These are phyloP conservation scores for Cercospora canescens DNA, from an alignment of 2,329 filamentous ascomycete species.

Conservation along the genomic window DNA sequence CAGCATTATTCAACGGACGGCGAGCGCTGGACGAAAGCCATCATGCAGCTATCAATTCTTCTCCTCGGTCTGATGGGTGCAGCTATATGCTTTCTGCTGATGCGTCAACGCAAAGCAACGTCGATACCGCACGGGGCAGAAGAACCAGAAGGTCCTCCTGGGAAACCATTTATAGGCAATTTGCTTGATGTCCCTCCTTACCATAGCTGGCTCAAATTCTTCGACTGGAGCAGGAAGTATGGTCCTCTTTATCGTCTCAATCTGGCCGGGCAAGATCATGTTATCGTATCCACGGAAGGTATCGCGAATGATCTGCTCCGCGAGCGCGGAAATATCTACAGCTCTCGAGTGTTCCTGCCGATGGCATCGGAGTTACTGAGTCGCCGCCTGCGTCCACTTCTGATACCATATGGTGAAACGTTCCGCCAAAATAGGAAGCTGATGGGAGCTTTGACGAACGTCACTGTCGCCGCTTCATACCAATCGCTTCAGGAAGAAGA, in stretches of 20 bases:
- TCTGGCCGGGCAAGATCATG: slow-evolving; percentile 43
- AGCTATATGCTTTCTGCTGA: background rate
- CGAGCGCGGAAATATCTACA: slow-evolving; percentile 43
- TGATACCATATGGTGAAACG: slow-evolving; percentile 17
- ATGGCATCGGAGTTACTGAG: slow-evolving; percentile 39
- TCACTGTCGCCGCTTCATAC: slow-evolving; percentile 34
- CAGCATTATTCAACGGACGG: background rate
- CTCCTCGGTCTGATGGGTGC: background rate
- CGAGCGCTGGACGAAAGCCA: background rate
- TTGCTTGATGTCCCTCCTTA: slow-evolving; percentile 37
- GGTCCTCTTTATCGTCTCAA: slow-evolving; percentile 47
- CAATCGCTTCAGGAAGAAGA: slow-evolving; percentile 31
- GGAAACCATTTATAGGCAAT: slow-evolving; percentile 37
- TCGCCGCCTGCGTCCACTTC: slow-evolving; percentile 14
- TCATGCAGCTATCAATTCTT: background rate
- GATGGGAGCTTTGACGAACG: slow-evolving; percentile 37
- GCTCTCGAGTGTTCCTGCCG: slow-evolving; percentile 38
- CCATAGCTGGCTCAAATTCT: slow-evolving; percentile 46
- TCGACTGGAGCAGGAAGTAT: slow-evolving; percentile 38
- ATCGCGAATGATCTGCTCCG: slow-evolving; percentile 46
- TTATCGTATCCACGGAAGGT: slow-evolving; percentile 43
- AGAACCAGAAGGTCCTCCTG: slow-evolving; percentile 16
- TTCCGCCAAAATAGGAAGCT: slow-evolving; percentile 39
- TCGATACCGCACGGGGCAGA: background rate
- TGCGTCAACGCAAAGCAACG: background rate